phyloP scores from a whole-genome alignment of 1,139 yeast genomes.

The Zygosaccharomyces sapae region DNA sequence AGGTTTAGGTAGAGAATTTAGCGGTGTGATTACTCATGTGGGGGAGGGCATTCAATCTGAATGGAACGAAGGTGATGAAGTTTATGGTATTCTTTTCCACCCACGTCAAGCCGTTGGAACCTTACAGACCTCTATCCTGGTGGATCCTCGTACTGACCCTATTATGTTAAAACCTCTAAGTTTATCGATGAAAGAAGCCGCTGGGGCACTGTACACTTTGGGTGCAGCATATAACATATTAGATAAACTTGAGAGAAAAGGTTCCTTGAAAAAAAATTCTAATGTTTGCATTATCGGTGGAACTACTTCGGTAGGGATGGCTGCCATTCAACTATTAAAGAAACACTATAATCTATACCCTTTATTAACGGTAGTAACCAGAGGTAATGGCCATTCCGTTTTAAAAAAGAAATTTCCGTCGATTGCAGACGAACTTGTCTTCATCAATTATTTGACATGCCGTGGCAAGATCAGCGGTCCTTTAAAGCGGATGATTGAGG shows the following conservation, averaged over 20 bases:
- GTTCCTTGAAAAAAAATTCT: constrained; percentile 29
- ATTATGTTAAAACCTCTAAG: constrained; percentile 47
- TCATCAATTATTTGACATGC: constrained; percentile 31
- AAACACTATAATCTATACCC: constrained; percentile 41
- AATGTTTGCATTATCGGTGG: constrained; percentile 65
- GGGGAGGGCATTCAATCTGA: constrained; percentile 44
- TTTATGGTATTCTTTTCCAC: constrained; percentile 52
- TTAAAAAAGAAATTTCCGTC: constrained; percentile 31
- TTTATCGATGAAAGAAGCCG: constrained; percentile 51
- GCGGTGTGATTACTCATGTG: constrained; percentile 59
- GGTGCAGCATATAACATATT: constrained; percentile 54
- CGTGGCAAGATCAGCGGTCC: constrained; percentile 33
- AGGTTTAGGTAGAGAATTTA: constrained; percentile 66
- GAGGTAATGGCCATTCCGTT: constrained; percentile 37
- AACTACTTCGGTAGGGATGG: constrained; percentile 66
- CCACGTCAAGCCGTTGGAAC: constrained; percentile 48
- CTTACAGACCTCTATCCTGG: constrained; percentile 48
- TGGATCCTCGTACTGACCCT: constrained; percentile 42
- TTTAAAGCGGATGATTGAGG: constrained; percentile 28
- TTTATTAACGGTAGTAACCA: constrained; percentile 45
- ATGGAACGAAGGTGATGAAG: constrained; percentile 57
- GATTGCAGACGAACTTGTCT: constrained; percentile 30
- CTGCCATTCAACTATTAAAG: constrained; percentile 55
- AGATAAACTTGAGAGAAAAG: constrained; percentile 32
- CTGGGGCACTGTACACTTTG: constrained; percentile 51